Percentiles rank a stretch among this genome's conserved stretches.
These are phyloP conservation scores for Talaromyces ruber DNA, from an alignment of 495 filamentous ascomycete species.

Conservation along the genomic window DNA sequence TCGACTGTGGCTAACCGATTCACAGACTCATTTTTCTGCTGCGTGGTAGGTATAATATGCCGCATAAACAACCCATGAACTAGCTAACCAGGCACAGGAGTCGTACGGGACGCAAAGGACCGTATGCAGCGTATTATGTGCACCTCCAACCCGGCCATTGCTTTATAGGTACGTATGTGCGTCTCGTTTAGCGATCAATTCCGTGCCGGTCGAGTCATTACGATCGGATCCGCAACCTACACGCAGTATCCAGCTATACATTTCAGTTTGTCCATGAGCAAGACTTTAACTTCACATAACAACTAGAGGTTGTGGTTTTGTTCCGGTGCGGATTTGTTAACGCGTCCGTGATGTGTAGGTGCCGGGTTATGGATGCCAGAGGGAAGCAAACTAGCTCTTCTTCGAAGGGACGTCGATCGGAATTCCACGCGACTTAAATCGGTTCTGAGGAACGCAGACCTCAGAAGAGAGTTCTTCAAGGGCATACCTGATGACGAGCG, in stretches of 20 bases:
- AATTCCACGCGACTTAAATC: slow-evolving; percentile 56
- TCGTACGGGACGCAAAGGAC: slow-evolving; percentile 75
- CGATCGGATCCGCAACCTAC: not conserved
- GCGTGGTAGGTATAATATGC: slow-evolving; percentile 49
- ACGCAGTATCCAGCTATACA: not conserved
- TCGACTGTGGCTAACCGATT: slow-evolving; percentile 16
- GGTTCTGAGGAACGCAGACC: slow-evolving; percentile 46
- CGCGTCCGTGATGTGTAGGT: slow-evolving; percentile 26
- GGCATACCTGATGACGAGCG: slow-evolving; percentile 45
- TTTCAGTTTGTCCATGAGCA: not conserved
- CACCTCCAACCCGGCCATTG: slow-evolving; percentile 52
- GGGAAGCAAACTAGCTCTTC: slow-evolving; percentile 43
- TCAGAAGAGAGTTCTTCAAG: slow-evolving; percentile 57
- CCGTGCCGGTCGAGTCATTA: not conserved
- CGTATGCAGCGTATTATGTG: slow-evolving; percentile 78
- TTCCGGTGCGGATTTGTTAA: not conserved
- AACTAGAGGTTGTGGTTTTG: not conserved
- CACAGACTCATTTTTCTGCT: slow-evolving; percentile 66
- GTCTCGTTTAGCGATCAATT: not conserved
- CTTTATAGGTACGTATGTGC: slow-evolving; percentile 48
- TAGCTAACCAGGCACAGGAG: slow-evolving; percentile 36
- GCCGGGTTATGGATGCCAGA: slow-evolving; percentile 77
- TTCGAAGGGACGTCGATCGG: slow-evolving; percentile 68
- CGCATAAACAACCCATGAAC: not conserved
- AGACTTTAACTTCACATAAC: not conserved